Conservation (phyloP, 306 rosid genomes). For the Urtica urens region DNA sequence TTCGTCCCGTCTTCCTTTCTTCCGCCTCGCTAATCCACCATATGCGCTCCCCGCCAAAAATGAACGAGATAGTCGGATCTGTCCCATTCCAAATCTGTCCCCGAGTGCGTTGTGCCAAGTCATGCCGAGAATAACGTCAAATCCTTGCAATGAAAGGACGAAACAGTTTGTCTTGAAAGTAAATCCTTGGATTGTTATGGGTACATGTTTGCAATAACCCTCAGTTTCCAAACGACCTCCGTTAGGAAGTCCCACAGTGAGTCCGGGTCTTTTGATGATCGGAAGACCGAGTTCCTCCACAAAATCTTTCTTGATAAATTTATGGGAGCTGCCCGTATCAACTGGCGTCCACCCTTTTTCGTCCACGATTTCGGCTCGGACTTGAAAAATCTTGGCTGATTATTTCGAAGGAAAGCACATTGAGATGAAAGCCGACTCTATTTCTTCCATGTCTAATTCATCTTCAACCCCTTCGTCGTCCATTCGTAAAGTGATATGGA, state of each 20-base stretch:
- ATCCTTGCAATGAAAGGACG: no score
- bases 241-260: background rate
- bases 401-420: background rate
- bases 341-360: no score
- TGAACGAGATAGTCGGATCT: background rate
- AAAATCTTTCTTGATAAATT: background rate
- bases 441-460: background rate
- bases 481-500: no score
- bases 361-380: no score
- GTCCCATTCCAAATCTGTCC: background rate
- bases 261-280: background rate
- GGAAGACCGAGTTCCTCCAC: background rate
- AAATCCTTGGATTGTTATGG: no score
- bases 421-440: background rate
- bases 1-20: background rate
- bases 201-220: no score
- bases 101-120: background rate
- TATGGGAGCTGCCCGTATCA: no score
- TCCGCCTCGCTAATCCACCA: background rate
- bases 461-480: background rate
- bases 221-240: background rate
- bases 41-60: background rate
- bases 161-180: no score
- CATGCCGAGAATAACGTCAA: no score
- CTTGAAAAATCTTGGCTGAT: no score